Conservation (phyloP, 2,329 filamentous ascomycete genomes). For the Dothidotthia symphoricarpi region DNA sequence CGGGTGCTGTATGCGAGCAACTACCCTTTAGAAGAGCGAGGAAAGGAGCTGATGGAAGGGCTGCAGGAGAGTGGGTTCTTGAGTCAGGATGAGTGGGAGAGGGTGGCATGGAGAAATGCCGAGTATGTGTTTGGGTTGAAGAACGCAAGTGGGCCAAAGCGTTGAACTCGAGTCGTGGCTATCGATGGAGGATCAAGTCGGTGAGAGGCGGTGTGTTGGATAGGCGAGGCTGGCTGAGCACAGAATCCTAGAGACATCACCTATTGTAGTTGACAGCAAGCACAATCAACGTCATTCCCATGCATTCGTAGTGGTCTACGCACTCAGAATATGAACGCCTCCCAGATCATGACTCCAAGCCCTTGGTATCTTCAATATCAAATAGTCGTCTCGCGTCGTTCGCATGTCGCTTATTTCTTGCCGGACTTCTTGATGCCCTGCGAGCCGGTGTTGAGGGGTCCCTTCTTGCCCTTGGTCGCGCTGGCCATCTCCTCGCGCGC, state of each 20-base stretch:
- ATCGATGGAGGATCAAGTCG: too few species aligned
- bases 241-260: not conserved
- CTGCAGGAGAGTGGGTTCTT: slow-evolving; percentile 53
- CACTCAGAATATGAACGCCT: slow-evolving; percentile 17
- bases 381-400: slow-evolving; percentile 1
- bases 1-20: slow-evolving; percentile 58
- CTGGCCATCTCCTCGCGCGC: slow-evolving; percentile 64
- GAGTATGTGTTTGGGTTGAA: slow-evolving; percentile 34
- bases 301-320: slow-evolving; percentile 19
- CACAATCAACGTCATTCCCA: slow-evolving; percentile 5
- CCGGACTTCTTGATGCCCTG: slow-evolving; percentile 98
- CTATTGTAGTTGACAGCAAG: not conserved
- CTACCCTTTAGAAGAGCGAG: slow-evolving; percentile 56
- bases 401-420: slow-evolving; percentile 66
- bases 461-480: slow-evolving; percentile 85
- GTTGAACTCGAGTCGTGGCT: too few species aligned
- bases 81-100: slow-evolving; percentile 49
- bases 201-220: not conserved
- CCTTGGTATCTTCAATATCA: slow-evolving; percentile 29
- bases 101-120: slow-evolving; percentile 54
- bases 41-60: slow-evolving; percentile 50
- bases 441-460: slow-evolving; percentile 76
- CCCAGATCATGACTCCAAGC: slow-evolving; percentile 21
- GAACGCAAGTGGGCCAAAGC: not conserved
- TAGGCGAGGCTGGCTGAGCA: not conserved